Evolutionary conservation across 2,329 filamentous ascomycete genomes (phyloP), one percentile per base, ranked within the genome.

Genomic region (Sporothrix schenckii): DNA sequence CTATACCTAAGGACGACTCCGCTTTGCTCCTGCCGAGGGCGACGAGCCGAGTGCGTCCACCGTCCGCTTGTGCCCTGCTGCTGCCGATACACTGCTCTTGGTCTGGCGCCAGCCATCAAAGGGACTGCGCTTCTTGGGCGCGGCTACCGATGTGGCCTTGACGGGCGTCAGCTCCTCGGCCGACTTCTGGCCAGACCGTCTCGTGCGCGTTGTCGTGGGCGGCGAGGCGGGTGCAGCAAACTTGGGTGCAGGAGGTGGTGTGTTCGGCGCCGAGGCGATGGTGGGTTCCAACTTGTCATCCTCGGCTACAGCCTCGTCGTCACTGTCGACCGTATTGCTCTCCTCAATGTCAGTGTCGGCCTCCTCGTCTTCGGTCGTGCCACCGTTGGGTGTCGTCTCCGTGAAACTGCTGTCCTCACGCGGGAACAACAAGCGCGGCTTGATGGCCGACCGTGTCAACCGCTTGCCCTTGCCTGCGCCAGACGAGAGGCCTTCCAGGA

Each of bases 391-490:
- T 75, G 76, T 80, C 75, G 58, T 56, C 21, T 11, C 77, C 81
- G 74, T 83, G 79, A 50, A 79, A 75, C 77, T 50, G 75, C 77
- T 68, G 81, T 83, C 83, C 72, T 81, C 82, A 53, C 81, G 79
- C 4, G 88, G 87, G 80, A 92, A 94, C 9, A 94, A 85, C 10
- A 92, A 85, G 47, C 90, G 88, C 16, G 91, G 91, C 79, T 91
- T 90, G 77, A 93, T 84, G 1, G 86, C 83, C 30, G 70, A 69
- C 21, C 70, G 60, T 16, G 67, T 69, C 39, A 68, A n/a, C n/a
- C 66, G 66, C 60, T 69, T 69, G 47, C 69, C 58, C n/a, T 63
- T 44, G 39, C n/a, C 30, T 19, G 30, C 69, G 14, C 21, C 49
- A n/a, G 89, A 89, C 71, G 41, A 78, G 77, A 71, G 77, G 73